These are phyloP conservation scores for Trichopus zeylanicus DNA, from an alignment of 116 monocot species.

Conservation along the genomic window DNA sequence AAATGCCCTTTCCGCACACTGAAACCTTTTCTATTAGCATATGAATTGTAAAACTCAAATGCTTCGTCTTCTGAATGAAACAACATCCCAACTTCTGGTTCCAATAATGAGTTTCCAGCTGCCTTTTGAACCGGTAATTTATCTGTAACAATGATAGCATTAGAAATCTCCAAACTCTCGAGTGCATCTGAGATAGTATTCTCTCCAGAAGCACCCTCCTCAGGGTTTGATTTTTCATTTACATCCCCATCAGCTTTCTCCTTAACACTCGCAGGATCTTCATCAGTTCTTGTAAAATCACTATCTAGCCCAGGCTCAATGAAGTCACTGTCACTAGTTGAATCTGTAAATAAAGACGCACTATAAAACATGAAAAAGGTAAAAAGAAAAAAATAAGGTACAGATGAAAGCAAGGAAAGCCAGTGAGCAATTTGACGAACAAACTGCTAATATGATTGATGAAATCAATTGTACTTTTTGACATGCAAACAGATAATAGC, in stretches of 20 bases:
- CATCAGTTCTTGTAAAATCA: constrained; percentile 13
- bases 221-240: constrained; percentile 1
- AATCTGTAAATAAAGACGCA: not conserved
- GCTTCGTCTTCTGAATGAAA: constrained; percentile 62
- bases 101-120: constrained; percentile 8
- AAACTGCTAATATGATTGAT: too few relatives aligned
- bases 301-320: constrained; percentile 4
- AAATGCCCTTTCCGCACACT: constrained; percentile 57
- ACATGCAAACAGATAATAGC: too few relatives aligned
- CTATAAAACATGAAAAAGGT: not conserved
- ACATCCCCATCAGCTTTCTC: constrained; percentile 5
- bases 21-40: constrained; percentile 55
- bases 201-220: constrained; percentile 9
- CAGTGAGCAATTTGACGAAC: not conserved
- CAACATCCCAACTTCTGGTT: constrained; percentile 56
- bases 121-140: not conserved
- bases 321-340: constrained; percentile 7
- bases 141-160: constrained; percentile 1
- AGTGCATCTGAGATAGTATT: constrained; percentile 8
- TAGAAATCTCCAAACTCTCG: not conserved
- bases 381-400: not conserved
- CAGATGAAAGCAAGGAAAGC: not conserved
- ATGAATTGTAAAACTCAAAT: constrained; percentile 43
- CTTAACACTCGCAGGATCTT: constrained; percentile 11
- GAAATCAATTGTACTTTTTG: too few relatives aligned